Evolutionary conservation across 2,329 filamentous ascomycete genomes (phyloP).

Genomic region (Aureobasidium sp.): DNA sequence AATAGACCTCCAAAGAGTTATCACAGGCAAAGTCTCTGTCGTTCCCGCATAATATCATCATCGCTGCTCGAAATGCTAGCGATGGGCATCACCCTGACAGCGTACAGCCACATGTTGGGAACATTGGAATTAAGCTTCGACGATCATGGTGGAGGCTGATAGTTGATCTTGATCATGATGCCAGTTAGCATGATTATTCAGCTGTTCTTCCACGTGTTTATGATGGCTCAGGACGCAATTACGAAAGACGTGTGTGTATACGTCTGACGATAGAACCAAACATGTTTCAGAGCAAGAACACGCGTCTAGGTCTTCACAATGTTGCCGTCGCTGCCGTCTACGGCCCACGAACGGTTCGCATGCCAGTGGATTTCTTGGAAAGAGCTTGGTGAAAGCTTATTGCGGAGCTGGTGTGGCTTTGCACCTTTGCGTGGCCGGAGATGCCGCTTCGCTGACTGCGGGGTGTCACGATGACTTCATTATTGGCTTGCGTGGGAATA

Average conservation of each 20-base stretch:
- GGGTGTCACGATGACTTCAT: conserved; percentile 6
- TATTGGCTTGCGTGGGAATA: background rate
- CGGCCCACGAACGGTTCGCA: background rate
- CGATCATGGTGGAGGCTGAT: background rate
- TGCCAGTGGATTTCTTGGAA: conserved; percentile 5
- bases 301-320: background rate
- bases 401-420: background rate
- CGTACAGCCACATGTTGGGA: background rate
- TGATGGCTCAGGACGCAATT: background rate
- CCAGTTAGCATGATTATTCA: background rate
- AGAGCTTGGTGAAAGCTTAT: conserved; percentile 5
- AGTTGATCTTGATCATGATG: background rate
- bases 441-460: background rate
- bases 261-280: background rate
- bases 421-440: background rate
- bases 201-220: too few relatives aligned
- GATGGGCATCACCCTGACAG: background rate
- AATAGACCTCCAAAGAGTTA: too few relatives aligned
- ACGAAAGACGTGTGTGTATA: background rate
- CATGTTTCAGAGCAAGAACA: background rate
- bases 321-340: background rate
- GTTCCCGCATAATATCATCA: background rate
- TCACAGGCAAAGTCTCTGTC: background rate
- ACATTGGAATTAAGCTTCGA: background rate
- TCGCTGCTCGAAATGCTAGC: background rate